Base-by-base conservation (phyloP, 1,284 basidiomycete species). In the Apiotrichum siamense region DNA sequence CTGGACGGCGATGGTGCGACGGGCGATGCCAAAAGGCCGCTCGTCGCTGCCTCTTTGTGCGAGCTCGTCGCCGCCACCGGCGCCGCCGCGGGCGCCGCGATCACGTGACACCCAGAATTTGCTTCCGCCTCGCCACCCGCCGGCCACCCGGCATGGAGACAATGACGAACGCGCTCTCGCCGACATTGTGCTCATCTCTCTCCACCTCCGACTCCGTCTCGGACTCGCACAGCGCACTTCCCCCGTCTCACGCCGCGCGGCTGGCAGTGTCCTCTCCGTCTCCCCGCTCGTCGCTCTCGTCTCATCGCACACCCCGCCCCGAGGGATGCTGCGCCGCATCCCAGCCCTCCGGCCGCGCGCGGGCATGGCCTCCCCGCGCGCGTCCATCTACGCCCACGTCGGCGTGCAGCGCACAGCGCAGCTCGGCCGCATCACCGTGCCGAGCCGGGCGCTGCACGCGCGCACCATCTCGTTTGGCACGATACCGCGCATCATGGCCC, bases 391-490 rank as follows among this genome's bases (percentile, higher is more conserved):
- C n/a, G 37, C 40, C 21, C 40, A 37, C 27, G 31, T 17, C 29
- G 12, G 25, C 27, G n/a, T n/a, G 24, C 26, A 23, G 18, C 20
- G 27, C 24, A 7, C 31, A 23, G 18, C 24, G 40, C 39, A 42
- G 11, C 15, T 37, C 6, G 47, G 44, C 17, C 51, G 49, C 11
- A 52, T 57, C 15, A 57, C 55, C 3, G 43, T 50, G 4, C 53
- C 62, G 5, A 40, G 50, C 23, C 55, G 63, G 20, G 41, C 62
- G 29, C 55, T 66, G 20, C 85, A 88, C 63, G 78, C 81, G 21
- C 82, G 88, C 45, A 82, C 85, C 4, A 77, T 92, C 18, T 90
- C 88, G 11, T 92, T 91, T 69, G 79, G 83, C 9, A 84, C 87
- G 11, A 84, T 92, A 48, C 89, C 89, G 13, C 78, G 83, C 56